A percentile compares a stretch with the other conserved stretches of the same genome.
Conservation (phyloP, 306 rosid species). For the Castanea mollissima region DNA sequence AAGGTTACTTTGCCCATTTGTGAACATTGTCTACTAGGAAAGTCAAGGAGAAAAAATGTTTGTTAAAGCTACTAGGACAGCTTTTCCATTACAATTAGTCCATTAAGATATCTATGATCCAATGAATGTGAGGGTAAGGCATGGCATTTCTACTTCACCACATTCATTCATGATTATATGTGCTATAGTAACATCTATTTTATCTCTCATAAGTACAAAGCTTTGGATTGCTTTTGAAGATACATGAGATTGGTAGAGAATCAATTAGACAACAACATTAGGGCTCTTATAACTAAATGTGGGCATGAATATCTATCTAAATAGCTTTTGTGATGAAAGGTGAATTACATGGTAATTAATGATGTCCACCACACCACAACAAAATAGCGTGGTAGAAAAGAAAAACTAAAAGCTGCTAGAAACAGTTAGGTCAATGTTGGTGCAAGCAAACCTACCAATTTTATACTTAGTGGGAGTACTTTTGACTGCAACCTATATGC, state of each 20-base stretch:
- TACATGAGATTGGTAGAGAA: background rate
- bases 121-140: background rate
- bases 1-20: no score
- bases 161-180: background rate
- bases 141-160: background rate
- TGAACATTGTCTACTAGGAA: background rate
- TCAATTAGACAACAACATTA: background rate
- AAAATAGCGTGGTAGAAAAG: background rate
- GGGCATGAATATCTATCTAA: background rate
- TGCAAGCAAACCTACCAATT: background rate
- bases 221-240: background rate
- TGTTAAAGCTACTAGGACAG: background rate
- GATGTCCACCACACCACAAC: background rate
- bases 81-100: background rate
- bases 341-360: background rate
- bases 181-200: background rate
- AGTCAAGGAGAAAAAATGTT: background rate
- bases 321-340: background rate
- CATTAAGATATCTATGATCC: background rate
- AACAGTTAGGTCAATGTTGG: slow-evolving; percentile 2
- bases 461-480: background rate
- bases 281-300: background rate
- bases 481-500: background rate
- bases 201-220: background rate
- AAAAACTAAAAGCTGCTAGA: background rate